Base-by-base conservation (phyloP, 805 yeast genomes). In the Teunomyces tritomae region DNA sequence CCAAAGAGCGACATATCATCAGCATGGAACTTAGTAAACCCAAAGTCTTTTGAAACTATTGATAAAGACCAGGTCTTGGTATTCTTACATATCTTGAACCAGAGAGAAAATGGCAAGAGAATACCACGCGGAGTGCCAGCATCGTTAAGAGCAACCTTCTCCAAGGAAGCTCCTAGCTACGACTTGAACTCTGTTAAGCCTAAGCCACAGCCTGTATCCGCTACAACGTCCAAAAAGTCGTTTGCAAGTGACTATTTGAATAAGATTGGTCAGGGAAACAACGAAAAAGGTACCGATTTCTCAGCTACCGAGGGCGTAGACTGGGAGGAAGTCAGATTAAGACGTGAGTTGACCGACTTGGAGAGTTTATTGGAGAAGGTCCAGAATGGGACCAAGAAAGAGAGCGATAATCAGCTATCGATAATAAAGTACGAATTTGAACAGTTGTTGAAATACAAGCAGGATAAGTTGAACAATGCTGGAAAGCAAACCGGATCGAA, bases 51-150 rank as follows among this genome's bases (percentile, higher is more conserved):
- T 45, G 89, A 85, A 59, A 85, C 96, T 8, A 90, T 94, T 52
- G 97, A 91, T 65, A 90, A 87, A 58, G 98, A 94, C 68, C 98
- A 95, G 64, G 83, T 90, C 20, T 68, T 90, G 51, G 96, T 89
- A 33, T 90, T 87, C 57, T 74, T 94, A 52, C 99, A 94, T 67
- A 89, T 91, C 54, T 76, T 94, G 57, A 90, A 91, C 67, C 96
- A 92, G 66, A 79, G 97, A 55, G 88, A 87, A 58, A 82, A 85
- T 49, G 90, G 90, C 35, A 85, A 84, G 58, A 77, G 92, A 46
- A 83, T 94, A 24, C 99, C 99, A 35, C 76, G 94, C 49, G 85
- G 90, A n/a, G 90, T 94, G n/a, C 99, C 99, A 14, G 87, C 91
- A 1, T 83, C 94, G 5, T 73, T 94, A 54, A 78, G 96, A 39